Base-by-base conservation (phyloP, 2,329 filamentous ascomycete species). In the Tolypocladium endophyticum region DNA sequence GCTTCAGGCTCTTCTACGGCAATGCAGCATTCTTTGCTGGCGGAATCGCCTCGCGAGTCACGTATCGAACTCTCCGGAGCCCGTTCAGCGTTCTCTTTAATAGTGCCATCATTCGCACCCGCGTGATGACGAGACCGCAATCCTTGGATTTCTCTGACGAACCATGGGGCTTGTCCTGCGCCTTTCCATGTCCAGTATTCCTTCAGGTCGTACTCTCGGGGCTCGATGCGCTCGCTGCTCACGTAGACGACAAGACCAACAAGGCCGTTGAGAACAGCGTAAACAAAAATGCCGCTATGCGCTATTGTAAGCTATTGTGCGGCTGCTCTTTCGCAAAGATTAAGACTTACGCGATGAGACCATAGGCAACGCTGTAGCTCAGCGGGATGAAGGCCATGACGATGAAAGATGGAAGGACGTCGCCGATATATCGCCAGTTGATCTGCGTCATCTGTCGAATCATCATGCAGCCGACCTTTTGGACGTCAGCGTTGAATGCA, bases 321-420 rank as follows among this genome's bases (percentile, higher is more conserved):
- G 28, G 8, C 9, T 12, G 9, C 20, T n/a, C 4, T 16, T 16
- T 11, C 41, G 41, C 28, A 23, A 47, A 43, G 20, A 7, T 14
- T 14, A 16, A 23, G 3, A 77, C 81, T 75, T 71, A 84, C 82
- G 83, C 87, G 65, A 91, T 89, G 35, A 92, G 81, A 23, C 88
- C 88, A 63, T 91, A 90, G 9, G 88, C 87, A 55, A 90, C 88
- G 57, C 86, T 89, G 78, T 90, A 92, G 63, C 85, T 90, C 69
- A 91, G 89, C 0, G 88, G 88, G 76, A 92, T 91, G 59, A 89
- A 83, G 1, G 84, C 83, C 65, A 91, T 84, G 5, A 88, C 89
- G 38, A 91, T 78, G 72, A 91, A 91, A 0, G 88, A 89, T 0
- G 88, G 88, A 3, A 91, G 77, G 0, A 88, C 86, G 63, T 92